These are phyloP conservation scores for Penicillium griseofulvum DNA, from an alignment of 2,329 filamentous ascomycete species.

Conservation along the genomic window DNA sequence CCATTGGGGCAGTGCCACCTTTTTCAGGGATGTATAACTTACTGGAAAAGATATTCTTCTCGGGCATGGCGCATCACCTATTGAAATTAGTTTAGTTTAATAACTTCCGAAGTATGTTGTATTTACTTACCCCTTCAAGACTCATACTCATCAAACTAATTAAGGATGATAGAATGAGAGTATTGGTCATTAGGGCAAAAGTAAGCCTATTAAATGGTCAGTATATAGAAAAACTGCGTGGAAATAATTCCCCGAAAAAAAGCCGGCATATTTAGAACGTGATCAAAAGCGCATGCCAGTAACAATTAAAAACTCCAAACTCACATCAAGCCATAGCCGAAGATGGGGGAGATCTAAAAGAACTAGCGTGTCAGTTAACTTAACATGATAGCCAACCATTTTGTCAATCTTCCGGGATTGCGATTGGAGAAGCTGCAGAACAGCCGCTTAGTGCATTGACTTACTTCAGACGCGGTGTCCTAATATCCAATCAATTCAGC, in stretches of 20 bases:
- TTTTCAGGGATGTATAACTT: constrained; percentile 19
- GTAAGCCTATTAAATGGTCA: constrained; percentile 45
- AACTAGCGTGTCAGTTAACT: constrained; percentile 39
- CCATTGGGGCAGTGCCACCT: neutral
- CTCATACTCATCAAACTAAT: constrained; percentile 60
- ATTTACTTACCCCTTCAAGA: constrained; percentile 51
- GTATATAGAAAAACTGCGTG: constrained; percentile 14
- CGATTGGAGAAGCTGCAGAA: constrained; percentile 29
- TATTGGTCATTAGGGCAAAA: constrained; percentile 61
- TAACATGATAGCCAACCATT: constrained; percentile 41
- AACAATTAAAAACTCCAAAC: constrained; percentile 14
- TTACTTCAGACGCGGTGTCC: constrained; percentile 41
- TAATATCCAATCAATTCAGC: constrained; percentile 42
- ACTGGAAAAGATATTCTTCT: constrained; percentile 63
- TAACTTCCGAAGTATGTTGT: too few species aligned
- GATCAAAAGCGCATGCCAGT: constrained; percentile 32
- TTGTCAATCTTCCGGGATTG: constrained; percentile 25
- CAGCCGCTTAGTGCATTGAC: constrained; percentile 30
- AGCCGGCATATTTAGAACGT: constrained; percentile 29
- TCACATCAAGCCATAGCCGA: constrained; percentile 42
- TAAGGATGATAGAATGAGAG: constrained; percentile 59
- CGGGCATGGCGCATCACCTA: constrained; percentile 61
- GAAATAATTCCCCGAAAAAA: constrained; percentile 3
- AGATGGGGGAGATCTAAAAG: constrained; percentile 40
- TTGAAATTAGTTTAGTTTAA: too few species aligned